These are phyloP conservation scores for Hypoxylon intermedium DNA, from an alignment of 495 filamentous ascomycete species.

Conservation along the genomic window DNA sequence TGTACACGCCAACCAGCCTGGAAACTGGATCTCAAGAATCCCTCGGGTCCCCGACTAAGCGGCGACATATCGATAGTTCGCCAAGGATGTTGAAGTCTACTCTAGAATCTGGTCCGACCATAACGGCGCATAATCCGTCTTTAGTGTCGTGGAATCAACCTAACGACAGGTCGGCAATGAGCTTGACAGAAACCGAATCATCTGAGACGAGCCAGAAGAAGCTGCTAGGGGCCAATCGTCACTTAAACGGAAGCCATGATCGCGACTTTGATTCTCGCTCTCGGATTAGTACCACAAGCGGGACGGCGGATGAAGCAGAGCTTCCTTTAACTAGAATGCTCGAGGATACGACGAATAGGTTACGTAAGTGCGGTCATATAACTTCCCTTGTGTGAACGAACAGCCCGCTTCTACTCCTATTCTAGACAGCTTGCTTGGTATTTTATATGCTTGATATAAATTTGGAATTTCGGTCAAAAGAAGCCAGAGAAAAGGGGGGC, in stretches of 20 bases:
- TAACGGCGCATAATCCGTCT: conserved; percentile 23
- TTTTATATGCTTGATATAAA: neutral
- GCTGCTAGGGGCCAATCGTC: conserved; percentile 30
- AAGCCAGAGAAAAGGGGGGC: too few species aligned
- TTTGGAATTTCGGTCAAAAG: neutral
- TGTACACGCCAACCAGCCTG: conserved; percentile 51
- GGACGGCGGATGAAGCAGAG: conserved; percentile 63
- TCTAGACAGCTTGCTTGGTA: neutral
- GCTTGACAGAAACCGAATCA: conserved; percentile 11
- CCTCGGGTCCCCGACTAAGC: conserved; percentile 54
- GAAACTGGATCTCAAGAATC: conserved; percentile 46
- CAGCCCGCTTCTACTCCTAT: neutral
- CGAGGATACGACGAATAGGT: conserved; percentile 62
- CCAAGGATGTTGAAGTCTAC: conserved; percentile 38
- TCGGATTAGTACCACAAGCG: conserved; percentile 55
- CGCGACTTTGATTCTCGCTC: conserved; percentile 61
- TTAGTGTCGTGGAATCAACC: conserved; percentile 35
- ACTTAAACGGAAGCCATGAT: conserved; percentile 37
- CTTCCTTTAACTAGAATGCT: conserved; percentile 65
- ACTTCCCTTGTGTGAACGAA: neutral
- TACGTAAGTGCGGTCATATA: conserved; percentile 53
- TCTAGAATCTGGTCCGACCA: conserved; percentile 20
- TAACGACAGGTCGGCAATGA: conserved; percentile 22
- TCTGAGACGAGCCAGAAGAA: conserved; percentile 30
- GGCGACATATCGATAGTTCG: conserved; percentile 51